Evolutionary conservation across 495 filamentous ascomycete species (phyloP).

Genomic region (Penicillium pulvis): DNA sequence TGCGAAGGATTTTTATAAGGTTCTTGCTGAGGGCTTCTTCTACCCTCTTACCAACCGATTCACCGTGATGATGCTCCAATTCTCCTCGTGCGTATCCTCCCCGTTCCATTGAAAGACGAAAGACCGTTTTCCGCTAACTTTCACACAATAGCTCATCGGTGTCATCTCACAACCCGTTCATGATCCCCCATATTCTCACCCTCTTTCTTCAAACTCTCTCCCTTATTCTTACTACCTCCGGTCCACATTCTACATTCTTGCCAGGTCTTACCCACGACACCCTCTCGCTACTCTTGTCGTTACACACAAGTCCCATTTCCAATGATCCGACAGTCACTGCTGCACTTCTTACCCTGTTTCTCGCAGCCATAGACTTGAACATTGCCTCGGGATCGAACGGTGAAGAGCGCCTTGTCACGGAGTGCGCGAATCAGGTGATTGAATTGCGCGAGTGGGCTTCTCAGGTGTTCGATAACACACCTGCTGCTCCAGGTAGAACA

Average conservation of each 20-base stretch:
- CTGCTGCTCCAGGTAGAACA: slow-evolving; percentile 32
- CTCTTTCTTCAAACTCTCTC: slow-evolving; percentile 56
- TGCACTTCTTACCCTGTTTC: slow-evolving; percentile 74
- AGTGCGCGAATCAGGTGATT: slow-evolving; percentile 41
- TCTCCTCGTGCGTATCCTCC: slow-evolving; percentile 34
- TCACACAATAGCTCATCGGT: slow-evolving; percentile 30
- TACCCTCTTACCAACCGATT: slow-evolving; percentile 63
- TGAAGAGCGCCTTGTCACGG: slow-evolving; percentile 66
- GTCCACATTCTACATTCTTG: slow-evolving; percentile 48
- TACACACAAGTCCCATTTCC: slow-evolving; percentile 45
- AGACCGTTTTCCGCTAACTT: background rate
- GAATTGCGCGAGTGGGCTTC: slow-evolving; percentile 51
- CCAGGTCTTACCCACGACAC: slow-evolving; percentile 48
- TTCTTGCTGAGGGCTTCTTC: slow-evolving; percentile 81
- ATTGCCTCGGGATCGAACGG: slow-evolving; percentile 54
- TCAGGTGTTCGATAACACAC: slow-evolving; percentile 62
- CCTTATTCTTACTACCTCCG: slow-evolving; percentile 51
- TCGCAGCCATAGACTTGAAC: slow-evolving; percentile 86
- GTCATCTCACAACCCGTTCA: slow-evolving; percentile 42
- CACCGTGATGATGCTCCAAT: slow-evolving; percentile 49
- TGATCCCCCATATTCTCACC: slow-evolving; percentile 47
- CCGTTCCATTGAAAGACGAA: background rate
- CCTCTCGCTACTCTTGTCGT: slow-evolving; percentile 45
- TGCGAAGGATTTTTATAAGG: slow-evolving; percentile 71
- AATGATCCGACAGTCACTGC: slow-evolving; percentile 66